Base-by-base conservation (phyloP, 176 grass and related monocot species). In the Oryza officinalis region DNA sequence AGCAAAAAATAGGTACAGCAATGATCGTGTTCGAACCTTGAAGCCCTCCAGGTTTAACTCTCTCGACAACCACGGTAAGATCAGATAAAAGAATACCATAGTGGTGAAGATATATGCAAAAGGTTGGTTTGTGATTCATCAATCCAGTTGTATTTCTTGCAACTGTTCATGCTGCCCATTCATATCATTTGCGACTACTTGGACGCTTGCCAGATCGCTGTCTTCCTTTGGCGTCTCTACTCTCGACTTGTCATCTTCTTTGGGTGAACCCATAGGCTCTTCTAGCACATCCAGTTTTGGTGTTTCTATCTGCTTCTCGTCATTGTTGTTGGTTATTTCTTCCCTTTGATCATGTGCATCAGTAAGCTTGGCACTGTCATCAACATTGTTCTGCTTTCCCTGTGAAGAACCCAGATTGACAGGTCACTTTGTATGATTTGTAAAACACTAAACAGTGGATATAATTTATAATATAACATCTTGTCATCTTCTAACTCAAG, bases 81-180 rank as follows among this genome's bases (percentile, higher is more conserved):
- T 71, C 49, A 11, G 15, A 61, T 69, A 49, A 85, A 13, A 43
- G 31, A 11, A 75, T 60, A 74, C 27, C 57, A 7, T 15, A 38
- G 30, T 63, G 63, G 37, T 30, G 37, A 83, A 83, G 47, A 83
- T 79, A 60, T 63, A 49, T 43, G 13, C 32, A 33, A 64, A 45
- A 1, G 67, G 80, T 49, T 25, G 1, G 26, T 45, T 11, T 79
- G 69, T 32, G 22, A 40, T 43, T 44, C 23, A 80, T 84, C 80
- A 91, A 71, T 91, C 89, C 80, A 91, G 74, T 59, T 71, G 54
- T 59, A 91, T 91, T 80, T 87, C 89, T 57, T 84, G 80, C 75
- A 91, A 43, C 40, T 80, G 70, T 65, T 87, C 89, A 45, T 84
- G 76, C 41, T 84, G 75, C 5, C 76, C 89, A 33, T 91, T 91